phyloP scores from a whole-genome alignment of 179 eudicot genomes.

The Camellia oleifera region DNA sequence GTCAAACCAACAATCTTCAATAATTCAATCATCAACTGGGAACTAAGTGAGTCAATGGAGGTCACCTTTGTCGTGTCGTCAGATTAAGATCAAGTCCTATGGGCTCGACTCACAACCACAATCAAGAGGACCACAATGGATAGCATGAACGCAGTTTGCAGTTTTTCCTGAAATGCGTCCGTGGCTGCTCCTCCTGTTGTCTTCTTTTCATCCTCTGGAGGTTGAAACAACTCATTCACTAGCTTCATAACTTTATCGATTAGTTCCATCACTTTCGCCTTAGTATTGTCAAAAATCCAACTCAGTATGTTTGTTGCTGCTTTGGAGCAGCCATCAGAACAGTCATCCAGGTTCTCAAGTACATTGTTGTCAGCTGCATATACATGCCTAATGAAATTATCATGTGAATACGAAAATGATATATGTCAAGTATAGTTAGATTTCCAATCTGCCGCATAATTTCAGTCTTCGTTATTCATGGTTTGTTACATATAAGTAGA shows the following conservation, averaged over 20 bases:
- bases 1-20: not conserved
- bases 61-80: slow-evolving; percentile 39
- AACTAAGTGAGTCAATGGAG: no score
- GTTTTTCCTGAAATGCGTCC: slow-evolving; percentile 13
- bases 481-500: not conserved
- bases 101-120: slow-evolving; percentile 51
- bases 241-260: slow-evolving; percentile 18
- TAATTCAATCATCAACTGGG: no score
- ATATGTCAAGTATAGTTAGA: not conserved
- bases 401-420: not conserved
- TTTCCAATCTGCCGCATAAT: not conserved
- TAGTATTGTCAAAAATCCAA: slow-evolving; percentile 21
- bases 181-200: not conserved
- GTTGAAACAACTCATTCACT: slow-evolving; percentile 20
- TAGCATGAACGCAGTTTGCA: slow-evolving; percentile 24
- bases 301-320: slow-evolving; percentile 17
- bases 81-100: slow-evolving; percentile 51
- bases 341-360: not conserved
- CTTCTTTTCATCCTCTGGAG: slow-evolving; percentile 13
- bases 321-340: not conserved
- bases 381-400: not conserved
- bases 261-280: slow-evolving; percentile 21
- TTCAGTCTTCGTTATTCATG: not conserved
- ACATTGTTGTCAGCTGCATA: slow-evolving; percentile 17
- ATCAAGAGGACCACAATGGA: slow-evolving; percentile 22